These are phyloP conservation scores for Aspergillus bertholletiae DNA, from an alignment of 495 filamentous ascomycete species.

Conservation along the genomic window DNA sequence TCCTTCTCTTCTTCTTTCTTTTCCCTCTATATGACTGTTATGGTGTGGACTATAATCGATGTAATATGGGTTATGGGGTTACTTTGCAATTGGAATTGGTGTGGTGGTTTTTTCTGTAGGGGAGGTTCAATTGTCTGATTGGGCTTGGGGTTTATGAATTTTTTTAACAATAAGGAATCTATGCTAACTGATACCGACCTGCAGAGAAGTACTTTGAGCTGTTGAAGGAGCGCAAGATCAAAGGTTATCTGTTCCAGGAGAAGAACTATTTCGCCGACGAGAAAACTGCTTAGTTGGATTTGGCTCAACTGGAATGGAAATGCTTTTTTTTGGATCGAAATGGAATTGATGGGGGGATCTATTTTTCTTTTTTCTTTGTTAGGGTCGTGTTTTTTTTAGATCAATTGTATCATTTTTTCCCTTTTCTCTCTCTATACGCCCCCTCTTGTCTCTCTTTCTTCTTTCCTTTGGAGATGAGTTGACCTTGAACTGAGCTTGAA, in stretches of 20 bases:
- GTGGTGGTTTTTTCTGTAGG: background rate
- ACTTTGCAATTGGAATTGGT: too few relatives aligned
- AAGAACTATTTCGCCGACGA: slow-evolving; percentile 66
- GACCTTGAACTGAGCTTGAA: background rate
- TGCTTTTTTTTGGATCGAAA: too few relatives aligned
- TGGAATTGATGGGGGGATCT: background rate
- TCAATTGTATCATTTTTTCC: slow-evolving; percentile 3
- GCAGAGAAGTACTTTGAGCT: slow-evolving; percentile 92
- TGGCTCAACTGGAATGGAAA: too few relatives aligned
- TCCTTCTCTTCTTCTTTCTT: background rate
- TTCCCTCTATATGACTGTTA: too few relatives aligned
- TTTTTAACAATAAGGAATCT: too few relatives aligned
- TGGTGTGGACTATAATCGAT: too few relatives aligned
- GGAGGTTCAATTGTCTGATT: background rate
- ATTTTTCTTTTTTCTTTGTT: slow-evolving; percentile 9
- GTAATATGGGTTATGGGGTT: too few relatives aligned
- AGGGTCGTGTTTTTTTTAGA: slow-evolving; percentile 9
- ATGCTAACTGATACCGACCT: too few relatives aligned
- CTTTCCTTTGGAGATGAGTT: background rate
- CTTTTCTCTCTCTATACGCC: too few relatives aligned
- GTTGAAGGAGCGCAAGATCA: slow-evolving; percentile 76
- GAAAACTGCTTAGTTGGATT: slow-evolving; percentile 1
- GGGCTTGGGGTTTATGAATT: background rate
- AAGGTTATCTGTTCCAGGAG: slow-evolving; percentile 88
- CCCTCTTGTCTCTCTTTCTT: slow-evolving; percentile 4